Base-by-base conservation (phyloP, 2,329 filamentous ascomycete genomes). In the Epichloe scottii region DNA sequence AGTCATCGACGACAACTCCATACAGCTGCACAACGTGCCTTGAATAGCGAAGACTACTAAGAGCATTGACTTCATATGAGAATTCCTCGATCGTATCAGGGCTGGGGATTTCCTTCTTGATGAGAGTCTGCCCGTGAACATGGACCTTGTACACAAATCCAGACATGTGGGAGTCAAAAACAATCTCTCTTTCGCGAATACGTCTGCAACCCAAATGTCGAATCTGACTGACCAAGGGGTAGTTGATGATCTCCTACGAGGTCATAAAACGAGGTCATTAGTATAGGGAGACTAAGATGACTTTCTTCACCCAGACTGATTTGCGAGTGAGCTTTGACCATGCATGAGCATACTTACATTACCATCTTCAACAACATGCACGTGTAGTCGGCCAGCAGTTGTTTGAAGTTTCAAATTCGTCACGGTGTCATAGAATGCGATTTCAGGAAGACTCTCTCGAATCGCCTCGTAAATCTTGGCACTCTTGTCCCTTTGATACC, bases 41-140 rank as follows among this genome's bases (percentile, higher is more conserved):
- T 1, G 88, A 87, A 51, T 79, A 81, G 41, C 77, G 75, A 15
- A 98, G 74, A 33, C 81, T 81, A 65, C 86, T 84, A n/a, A 98
- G 79, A 3, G 91, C 91, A 65, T 97, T 96, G 64, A 96, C 87
- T 68, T 98, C 93, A 66, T 98, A 98, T 2, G 97, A 73, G 62
- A 98, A 98, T 65, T 97, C 93, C 55, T 97, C 91, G 19, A 97
- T 84, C 0, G 88, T 93, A 60, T 97, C 91, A 2, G 90, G 91
- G 1, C 91, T 90, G 0, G 93, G 93, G 15, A 98, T 97, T 63
- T 98, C 93, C 66, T 98, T 98, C 68, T 97, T 97, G 68, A 98
- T 95, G 60, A 89, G 84, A 2, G 81, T 71, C 52, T 76, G 71
- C 10, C 79, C 82, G 52, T 79, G 73, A 37, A 89, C 79, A 14